These are phyloP conservation scores for Nicotiana obtusifolia DNA, from an alignment of 257 asterid species.

Conservation along the genomic window DNA sequence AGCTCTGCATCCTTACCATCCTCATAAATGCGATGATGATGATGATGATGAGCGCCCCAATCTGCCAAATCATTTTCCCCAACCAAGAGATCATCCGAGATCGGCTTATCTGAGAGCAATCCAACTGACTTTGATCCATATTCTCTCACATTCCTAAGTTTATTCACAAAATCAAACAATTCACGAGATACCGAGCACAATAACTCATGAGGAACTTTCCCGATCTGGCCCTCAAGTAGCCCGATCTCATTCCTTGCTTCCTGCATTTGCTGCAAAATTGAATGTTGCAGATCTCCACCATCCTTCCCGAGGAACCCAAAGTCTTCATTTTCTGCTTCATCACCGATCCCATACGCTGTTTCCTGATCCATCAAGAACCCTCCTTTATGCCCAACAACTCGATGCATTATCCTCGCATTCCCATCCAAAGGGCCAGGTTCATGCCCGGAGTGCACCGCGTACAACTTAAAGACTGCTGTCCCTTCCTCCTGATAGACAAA, in stretches of 20 bases:
- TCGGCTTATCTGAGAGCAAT: slow-evolving; percentile 62
- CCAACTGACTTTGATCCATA: slow-evolving; percentile 64
- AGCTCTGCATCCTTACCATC: slow-evolving; percentile 80
- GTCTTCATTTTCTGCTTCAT: slow-evolving; percentile 69
- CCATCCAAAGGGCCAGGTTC: slow-evolving; percentile 97
- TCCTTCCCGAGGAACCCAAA: slow-evolving; percentile 64
- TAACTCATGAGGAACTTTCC: slow-evolving; percentile 47
- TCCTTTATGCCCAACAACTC: slow-evolving; percentile 87
- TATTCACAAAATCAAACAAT: slow-evolving; percentile 60
- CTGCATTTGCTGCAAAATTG: slow-evolving; percentile 69
- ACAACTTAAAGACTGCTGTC: slow-evolving; percentile 87
- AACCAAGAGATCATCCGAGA: slow-evolving; percentile 74
- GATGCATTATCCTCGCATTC: slow-evolving; percentile 92
- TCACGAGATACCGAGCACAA: slow-evolving; percentile 71
- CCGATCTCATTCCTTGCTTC: slow-evolving; percentile 76
- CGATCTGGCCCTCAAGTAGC: slow-evolving; percentile 74
- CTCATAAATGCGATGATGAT: slow-evolving; percentile 55
- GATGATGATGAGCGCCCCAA: slow-evolving; percentile 71
- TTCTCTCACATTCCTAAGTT: slow-evolving; percentile 61
- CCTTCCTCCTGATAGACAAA: slow-evolving; percentile 97
- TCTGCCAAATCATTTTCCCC: slow-evolving; percentile 94
- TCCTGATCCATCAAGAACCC: slow-evolving; percentile 83
- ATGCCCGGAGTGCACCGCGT: slow-evolving; percentile 93
- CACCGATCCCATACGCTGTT: slow-evolving; percentile 62
- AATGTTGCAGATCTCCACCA: slow-evolving; percentile 53